phyloP scores from a whole-genome alignment of 2,329 filamentous ascomycete species.

The Colletotrichum tamarilloi region DNA sequence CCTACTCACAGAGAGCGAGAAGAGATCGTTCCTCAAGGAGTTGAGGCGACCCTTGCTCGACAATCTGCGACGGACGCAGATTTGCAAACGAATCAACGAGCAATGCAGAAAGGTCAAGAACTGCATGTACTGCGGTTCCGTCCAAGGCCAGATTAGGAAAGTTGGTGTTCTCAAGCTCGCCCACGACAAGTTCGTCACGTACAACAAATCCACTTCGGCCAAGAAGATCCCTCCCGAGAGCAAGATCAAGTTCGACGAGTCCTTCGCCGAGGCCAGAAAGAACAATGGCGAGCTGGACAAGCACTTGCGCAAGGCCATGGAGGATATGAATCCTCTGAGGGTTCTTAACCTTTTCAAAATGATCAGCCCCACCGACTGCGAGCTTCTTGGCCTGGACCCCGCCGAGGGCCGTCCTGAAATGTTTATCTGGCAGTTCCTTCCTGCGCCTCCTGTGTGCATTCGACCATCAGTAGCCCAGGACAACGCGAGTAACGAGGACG shows the following conservation, averaged over 20 bases:
- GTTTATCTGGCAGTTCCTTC: conserved; percentile 97
- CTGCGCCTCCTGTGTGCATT: conserved; percentile 93
- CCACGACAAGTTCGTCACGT: conserved; percentile 91
- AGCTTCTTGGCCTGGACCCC: conserved; percentile 89
- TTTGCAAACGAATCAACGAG: conserved; percentile 89
- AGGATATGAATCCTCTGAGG: conserved; percentile 90
- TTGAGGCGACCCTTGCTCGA: conserved; percentile 86
- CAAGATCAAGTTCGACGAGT: conserved; percentile 87
- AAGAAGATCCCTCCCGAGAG: conserved; percentile 85
- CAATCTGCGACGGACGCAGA: conserved; percentile 83
- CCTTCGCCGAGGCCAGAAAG: conserved; percentile 83
- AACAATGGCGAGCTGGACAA: conserved; percentile 88
- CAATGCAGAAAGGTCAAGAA: conserved; percentile 88
- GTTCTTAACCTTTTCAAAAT: conserved; percentile 93
- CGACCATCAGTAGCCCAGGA: conserved; percentile 95
- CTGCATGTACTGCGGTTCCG: conserved; percentile 82
- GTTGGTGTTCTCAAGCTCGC: conserved; percentile 91
- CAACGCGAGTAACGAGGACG: conserved; percentile 92
- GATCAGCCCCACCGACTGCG: conserved; percentile 86
- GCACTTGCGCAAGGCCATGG: conserved; percentile 90
- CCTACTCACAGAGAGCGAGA: conserved; percentile 83
- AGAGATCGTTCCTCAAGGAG: conserved; percentile 81
- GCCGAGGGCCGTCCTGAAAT: conserved; percentile 91
- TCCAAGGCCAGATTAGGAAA: conserved; percentile 94
- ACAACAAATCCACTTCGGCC: conserved; percentile 86